phyloP scores from a whole-genome alignment of 2,329 filamentous ascomycete species.

The Ambrosiella cleistominuta region DNA sequence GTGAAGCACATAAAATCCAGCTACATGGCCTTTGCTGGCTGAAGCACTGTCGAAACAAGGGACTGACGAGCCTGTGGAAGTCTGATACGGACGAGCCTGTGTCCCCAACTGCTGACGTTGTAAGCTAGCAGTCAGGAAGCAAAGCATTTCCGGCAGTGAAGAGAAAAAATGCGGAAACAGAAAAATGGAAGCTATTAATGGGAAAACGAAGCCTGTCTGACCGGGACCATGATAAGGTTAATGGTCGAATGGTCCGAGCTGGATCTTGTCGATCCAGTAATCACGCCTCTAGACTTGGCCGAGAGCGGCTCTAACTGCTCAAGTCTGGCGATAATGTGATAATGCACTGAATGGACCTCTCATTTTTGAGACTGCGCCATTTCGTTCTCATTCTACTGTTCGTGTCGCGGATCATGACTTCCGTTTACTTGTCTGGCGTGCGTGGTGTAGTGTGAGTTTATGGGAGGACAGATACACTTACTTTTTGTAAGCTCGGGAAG shows the following conservation, averaged over 20 bases:
- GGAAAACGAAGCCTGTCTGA: conserved; percentile 1
- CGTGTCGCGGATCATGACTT: too few relatives aligned
- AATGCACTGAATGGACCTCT: neutral
- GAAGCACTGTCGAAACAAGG: conserved; percentile 8
- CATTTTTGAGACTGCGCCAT: too few relatives aligned
- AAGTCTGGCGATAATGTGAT: neutral
- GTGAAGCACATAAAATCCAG: neutral
- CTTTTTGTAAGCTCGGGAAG: neutral
- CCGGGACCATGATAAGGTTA: neutral
- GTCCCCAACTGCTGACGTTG: neutral
- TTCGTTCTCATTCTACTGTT: too few relatives aligned
- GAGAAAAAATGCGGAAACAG: neutral
- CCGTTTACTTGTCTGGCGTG: too few relatives aligned
- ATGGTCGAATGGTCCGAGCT: neutral
- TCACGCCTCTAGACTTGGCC: neutral
- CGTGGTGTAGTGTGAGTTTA: too few relatives aligned
- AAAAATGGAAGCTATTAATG: neutral
- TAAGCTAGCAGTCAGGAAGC: neutral
- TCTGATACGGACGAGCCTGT: neutral
- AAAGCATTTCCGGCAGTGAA: neutral
- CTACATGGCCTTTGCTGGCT: neutral
- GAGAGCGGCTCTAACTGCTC: neutral
- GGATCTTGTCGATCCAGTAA: neutral
- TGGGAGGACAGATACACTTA: neutral
- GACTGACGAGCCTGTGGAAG: conserved; percentile 1